Evolutionary conservation across 257 asterid genomes (phyloP), one percentile per base, ranked within the genome.

Genomic region (Solanum piurae): DNA sequence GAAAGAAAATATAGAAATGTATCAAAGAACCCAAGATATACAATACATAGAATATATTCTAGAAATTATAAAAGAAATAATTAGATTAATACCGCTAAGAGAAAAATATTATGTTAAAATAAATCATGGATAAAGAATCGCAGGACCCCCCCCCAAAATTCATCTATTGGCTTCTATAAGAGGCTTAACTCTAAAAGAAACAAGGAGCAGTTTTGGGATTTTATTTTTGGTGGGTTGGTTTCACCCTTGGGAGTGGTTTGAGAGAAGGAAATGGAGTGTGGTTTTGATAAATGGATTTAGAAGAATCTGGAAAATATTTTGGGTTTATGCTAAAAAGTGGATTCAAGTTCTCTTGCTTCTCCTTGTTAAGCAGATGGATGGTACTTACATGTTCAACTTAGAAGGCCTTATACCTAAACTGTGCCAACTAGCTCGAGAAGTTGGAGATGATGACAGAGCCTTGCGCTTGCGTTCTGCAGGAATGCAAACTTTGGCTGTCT

Each of bases 361-460:
- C 72, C 62, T 64, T 84, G 23, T 66, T 44, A 86, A 84, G 89
- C 90, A 92, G 94, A 87, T 83, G 74, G 93, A 92, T 46, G 89
- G 93, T 82, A 91, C 93, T 46, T 86, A 92, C 71, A 91, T 92
- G 94, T 92, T 91, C 92, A 92, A 89, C 91, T 90, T 92, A 88
- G 94, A 92, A 87, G 94, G 94, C 44, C 94, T 92, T 40, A 92
- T 92, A 68, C 94, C 94, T 37, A 92, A 90, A 73, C 74, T 92
- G 60, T 91, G 94, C 87, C 92, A 88, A 86, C 87, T 92, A 37
- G 93, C 94, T 71, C 90, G 89, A 85, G 93, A 92, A 90, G 84
- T 89, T 91, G 94, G 94, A 86, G 92, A 90, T 34, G 89, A 92
- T 87, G 94, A 91, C 33, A 90, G 89, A 84, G 91, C 91, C 62